A percentile compares a stretch with the other conserved stretches of the same genome.
Conservation (phyloP, 768 basidiomycete species). For the Podaxis sp. region DNA sequence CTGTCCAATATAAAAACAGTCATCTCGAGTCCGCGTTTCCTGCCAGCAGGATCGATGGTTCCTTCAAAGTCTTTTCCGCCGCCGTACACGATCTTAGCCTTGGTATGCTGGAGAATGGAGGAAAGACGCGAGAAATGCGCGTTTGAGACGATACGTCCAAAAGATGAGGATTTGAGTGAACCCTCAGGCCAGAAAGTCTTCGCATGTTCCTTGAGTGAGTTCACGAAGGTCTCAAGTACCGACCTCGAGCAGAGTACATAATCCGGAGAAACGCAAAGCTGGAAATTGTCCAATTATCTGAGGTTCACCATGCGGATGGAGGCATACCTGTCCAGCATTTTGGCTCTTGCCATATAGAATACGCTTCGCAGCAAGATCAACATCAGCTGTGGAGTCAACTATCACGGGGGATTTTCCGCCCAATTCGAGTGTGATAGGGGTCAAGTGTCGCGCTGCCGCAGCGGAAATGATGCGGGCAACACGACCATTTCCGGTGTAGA, state of each 20-base stretch:
- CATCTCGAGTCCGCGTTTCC: conserved; percentile 50
- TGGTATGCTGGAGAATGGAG: conserved; percentile 48
- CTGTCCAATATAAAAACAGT: conserved; percentile 56
- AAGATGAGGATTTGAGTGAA: conserved; percentile 41
- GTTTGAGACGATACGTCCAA: conserved; percentile 52
- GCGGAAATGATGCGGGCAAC: conserved; percentile 48
- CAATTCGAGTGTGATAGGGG: conserved; percentile 55
- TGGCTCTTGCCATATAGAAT: conserved; percentile 64
- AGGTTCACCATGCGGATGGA: background rate
- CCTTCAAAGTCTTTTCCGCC: conserved; percentile 30
- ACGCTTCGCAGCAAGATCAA: conserved; percentile 53
- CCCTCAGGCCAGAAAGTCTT: conserved; percentile 52
- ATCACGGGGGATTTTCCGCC: conserved; percentile 52
- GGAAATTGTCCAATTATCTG: conserved; percentile 21
- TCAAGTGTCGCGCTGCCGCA: conserved; percentile 53
- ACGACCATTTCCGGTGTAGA: conserved; percentile 45
- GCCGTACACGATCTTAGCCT: conserved; percentile 56
- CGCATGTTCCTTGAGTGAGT: conserved; percentile 41
- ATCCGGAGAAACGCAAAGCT: conserved; percentile 64
- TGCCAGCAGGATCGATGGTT: conserved; percentile 22
- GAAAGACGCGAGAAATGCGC: conserved; percentile 53
- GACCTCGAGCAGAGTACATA: conserved; percentile 38
- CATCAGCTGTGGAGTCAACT: conserved; percentile 28
- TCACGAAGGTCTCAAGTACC: conserved; percentile 45
- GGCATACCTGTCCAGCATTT: conserved; percentile 61